Conservation (phyloP, 129 eudicot genomes). For the Artemisia argyi region DNA sequence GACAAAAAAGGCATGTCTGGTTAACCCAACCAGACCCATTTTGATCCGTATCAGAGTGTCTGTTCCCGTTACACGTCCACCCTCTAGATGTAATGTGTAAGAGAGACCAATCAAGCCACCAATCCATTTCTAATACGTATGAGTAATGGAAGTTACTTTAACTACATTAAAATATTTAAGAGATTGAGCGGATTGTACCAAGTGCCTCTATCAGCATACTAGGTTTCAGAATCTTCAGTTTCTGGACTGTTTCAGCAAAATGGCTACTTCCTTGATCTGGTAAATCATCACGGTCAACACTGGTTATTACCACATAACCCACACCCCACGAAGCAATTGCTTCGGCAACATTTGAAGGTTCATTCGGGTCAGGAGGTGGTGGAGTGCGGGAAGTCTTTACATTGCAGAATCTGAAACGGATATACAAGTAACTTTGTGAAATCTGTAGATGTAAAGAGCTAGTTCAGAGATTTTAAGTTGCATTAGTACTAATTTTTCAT, state of each 20-base stretch:
- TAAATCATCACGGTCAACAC: constrained; percentile 98
- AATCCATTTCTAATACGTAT: not conserved
- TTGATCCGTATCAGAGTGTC: not conserved
- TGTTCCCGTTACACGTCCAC: not conserved
- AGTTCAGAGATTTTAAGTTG: not conserved
- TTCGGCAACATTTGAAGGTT: constrained; percentile 92
- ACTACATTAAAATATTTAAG: constrained; percentile 6
- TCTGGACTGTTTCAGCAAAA: constrained; percentile 96
- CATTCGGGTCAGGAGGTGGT: constrained; percentile 98
- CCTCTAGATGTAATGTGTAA: constrained; percentile 1
- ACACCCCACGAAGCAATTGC: constrained; percentile 99
- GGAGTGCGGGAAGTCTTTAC: constrained; percentile 95
- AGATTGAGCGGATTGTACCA: constrained; percentile 46
- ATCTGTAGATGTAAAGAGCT: not conserved
- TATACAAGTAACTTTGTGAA: not conserved
- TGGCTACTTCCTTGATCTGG: constrained; percentile 95
- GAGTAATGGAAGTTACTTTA: not conserved
- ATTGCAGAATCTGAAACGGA: constrained; percentile 78
- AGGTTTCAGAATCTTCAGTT: constrained; percentile 76
- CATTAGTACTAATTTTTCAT: not conserved
- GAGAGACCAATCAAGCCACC: not conserved
- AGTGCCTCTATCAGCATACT: constrained; percentile 87
- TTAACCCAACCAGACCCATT: constrained; percentile 1
- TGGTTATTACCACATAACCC: constrained; percentile 94
- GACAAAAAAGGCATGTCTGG: too few species aligned